These are phyloP conservation scores for Mycena rosella DNA, from an alignment of 768 basidiomycete species.

Conservation along the genomic window DNA sequence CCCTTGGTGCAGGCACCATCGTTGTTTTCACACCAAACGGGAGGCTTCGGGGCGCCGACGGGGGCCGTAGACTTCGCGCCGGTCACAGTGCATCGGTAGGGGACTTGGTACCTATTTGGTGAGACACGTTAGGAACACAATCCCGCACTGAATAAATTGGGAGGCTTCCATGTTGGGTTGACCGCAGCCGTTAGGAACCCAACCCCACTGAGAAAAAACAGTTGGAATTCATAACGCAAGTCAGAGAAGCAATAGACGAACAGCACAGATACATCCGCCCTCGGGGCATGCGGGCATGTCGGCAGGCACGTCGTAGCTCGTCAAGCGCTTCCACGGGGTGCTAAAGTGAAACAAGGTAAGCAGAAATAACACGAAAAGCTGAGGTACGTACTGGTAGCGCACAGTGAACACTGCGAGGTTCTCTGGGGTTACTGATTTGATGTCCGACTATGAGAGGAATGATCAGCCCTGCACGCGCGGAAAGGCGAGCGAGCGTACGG, in stretches of 20 bases:
- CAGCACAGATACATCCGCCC: constrained; percentile 66
- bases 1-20: constrained; percentile 55
- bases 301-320: constrained; percentile 61
- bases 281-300: constrained; percentile 63
- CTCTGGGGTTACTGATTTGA: constrained; percentile 58
- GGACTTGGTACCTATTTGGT: constrained; percentile 60
- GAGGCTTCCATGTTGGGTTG: constrained; percentile 68
- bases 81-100: constrained; percentile 64
- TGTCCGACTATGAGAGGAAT: constrained; percentile 54
- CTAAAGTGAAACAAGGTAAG: constrained; percentile 41
- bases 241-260: constrained; percentile 44
- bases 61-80: constrained; percentile 54
- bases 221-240: not conserved
- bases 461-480: not conserved
- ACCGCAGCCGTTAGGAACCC: constrained; percentile 61
- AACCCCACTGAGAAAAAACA: constrained; percentile 58
- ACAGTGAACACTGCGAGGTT: constrained; percentile 68
- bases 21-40: constrained; percentile 67
- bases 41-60: constrained; percentile 57
- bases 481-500: constrained; percentile 45
- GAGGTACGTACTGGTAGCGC: constrained; percentile 55
- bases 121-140: no score
- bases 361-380: not conserved
- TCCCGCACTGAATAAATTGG: no score
- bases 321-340: constrained; percentile 66